Conservation (phyloP, 192 early-diverging fungal species). For the Coemansia sp. region DNA sequence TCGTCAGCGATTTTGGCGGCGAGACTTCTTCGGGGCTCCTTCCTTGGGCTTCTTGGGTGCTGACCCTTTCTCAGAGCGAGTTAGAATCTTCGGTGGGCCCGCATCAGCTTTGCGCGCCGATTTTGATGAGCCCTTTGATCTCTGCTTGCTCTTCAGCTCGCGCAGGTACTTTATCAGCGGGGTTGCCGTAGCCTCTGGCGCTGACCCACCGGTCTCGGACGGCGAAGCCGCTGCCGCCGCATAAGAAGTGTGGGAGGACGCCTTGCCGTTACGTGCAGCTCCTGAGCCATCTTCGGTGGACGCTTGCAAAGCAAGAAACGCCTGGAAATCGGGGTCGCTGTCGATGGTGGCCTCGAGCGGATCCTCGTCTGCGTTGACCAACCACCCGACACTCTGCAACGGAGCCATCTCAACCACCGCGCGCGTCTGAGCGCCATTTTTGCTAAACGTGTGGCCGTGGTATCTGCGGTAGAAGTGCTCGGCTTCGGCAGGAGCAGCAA, state of each 20-base stretch:
- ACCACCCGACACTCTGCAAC: slow-evolving; percentile 22
- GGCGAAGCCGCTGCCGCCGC: slow-evolving; percentile 19
- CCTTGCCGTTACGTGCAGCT: neutral
- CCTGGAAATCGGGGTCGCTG: slow-evolving; percentile 24
- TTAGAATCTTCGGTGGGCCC: neutral
- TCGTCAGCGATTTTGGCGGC: slow-evolving; percentile 19
- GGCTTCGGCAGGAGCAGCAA: slow-evolving; percentile 27
- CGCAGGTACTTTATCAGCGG: slow-evolving; percentile 40
- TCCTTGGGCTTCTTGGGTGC: neutral
- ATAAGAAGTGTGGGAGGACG: slow-evolving; percentile 15
- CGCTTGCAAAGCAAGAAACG: slow-evolving; percentile 11
- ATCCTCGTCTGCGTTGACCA: neutral
- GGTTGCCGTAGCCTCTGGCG: slow-evolving; percentile 5
- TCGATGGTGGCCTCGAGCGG: slow-evolving; percentile 31
- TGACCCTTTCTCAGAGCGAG: neutral
- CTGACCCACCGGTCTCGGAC: slow-evolving; percentile 1
- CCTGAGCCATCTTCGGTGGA: neutral
- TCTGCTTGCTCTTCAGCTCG: slow-evolving; percentile 20
- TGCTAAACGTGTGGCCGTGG: slow-evolving; percentile 44
- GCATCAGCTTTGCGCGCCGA: neutral
- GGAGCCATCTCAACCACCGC: slow-evolving; percentile 34
- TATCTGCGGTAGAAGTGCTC: slow-evolving; percentile 30
- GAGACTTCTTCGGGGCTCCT: slow-evolving; percentile 5
- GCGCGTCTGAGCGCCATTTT: slow-evolving; percentile 11
- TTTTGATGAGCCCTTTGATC: neutral